These are phyloP conservation scores for Lipomyces spencermartinsiae DNA, from an alignment of 805 yeast genomes.

Conservation along the genomic window DNA sequence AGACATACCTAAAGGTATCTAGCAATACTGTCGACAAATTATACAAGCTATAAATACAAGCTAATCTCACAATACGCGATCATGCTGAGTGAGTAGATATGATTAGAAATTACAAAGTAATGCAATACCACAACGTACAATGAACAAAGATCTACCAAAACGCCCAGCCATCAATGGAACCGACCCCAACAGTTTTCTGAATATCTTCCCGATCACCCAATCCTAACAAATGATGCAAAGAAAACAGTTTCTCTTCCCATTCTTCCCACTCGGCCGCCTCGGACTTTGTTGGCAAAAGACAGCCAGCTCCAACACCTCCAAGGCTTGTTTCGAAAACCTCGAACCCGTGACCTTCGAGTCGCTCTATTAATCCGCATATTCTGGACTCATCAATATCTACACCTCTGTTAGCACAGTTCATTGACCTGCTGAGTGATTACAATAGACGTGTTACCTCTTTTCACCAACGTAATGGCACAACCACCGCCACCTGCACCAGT, in stretches of 20 bases:
- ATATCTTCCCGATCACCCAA: slow-evolving; percentile 55
- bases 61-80: background rate
- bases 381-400: slow-evolving; percentile 44
- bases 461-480: slow-evolving; percentile 86
- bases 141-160: slow-evolving; percentile 57
- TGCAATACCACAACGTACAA: background rate
- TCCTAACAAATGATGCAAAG: slow-evolving; percentile 48
- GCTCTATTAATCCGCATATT: slow-evolving; percentile 46
- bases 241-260: slow-evolving; percentile 36
- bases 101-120: background rate
- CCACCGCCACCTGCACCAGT: slow-evolving; percentile 99
- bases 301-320: slow-evolving; percentile 91
- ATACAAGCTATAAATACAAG: background rate
- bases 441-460: slow-evolving; percentile 46
- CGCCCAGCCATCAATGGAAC: slow-evolving; percentile 56
- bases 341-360: slow-evolving; percentile 59
- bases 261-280: slow-evolving; percentile 31
- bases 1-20: no score
- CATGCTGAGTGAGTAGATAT: background rate
- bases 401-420: background rate
- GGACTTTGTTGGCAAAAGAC: slow-evolving; percentile 40
- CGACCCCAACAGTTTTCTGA: slow-evolving; percentile 56
- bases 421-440: background rate
- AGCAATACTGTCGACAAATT: background rate
- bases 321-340: slow-evolving; percentile 78